These are phyloP conservation scores for Lecanicillium sp. DNA, from an alignment of 2,329 filamentous ascomycete genomes.

Conservation along the genomic window DNA sequence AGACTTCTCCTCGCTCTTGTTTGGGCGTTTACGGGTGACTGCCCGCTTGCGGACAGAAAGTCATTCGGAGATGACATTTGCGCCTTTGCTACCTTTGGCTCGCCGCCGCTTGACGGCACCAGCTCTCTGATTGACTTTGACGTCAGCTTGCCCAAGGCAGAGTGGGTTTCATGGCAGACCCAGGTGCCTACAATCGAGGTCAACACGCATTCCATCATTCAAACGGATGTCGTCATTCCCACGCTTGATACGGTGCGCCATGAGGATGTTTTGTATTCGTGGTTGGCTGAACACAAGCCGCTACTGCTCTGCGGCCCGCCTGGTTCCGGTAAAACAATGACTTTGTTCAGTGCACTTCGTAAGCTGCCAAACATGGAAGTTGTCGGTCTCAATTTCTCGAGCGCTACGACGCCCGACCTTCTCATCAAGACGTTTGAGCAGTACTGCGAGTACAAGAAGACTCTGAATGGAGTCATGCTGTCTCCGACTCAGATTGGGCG, in stretches of 20 bases:
- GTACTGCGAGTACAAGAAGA: constrained; percentile 99
- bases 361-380: constrained; percentile 99
- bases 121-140: constrained; percentile 95
- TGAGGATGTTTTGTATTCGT: constrained; percentile 98
- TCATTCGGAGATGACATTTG: constrained; percentile 79
- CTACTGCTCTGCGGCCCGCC: constrained; percentile 93
- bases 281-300: constrained; percentile 97
- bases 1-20: constrained; percentile 88
- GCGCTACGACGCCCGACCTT: constrained; percentile 93
- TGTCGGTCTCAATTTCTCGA: constrained; percentile 98
- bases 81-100: constrained; percentile 76
- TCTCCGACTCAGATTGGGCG: constrained; percentile 94
- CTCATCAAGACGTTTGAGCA: constrained; percentile 99
- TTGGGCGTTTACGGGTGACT: constrained; percentile 95
- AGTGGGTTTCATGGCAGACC: constrained; percentile 91
- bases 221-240: constrained; percentile 97
- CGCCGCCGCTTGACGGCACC: constrained; percentile 68
- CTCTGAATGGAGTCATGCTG: constrained; percentile 88
- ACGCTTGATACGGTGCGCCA: constrained; percentile 96
- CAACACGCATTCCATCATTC: constrained; percentile 95
- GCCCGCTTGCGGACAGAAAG: constrained; percentile 80
- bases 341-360: constrained; percentile 90
- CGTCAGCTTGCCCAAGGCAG: constrained; percentile 74
- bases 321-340: constrained; percentile 99
- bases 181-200: constrained; percentile 93